Evolutionary conservation across 2,329 filamentous ascomycete genomes (phyloP), one percentile per base, ranked within the genome.

Genomic region (Huntiella abstrusa): DNA sequence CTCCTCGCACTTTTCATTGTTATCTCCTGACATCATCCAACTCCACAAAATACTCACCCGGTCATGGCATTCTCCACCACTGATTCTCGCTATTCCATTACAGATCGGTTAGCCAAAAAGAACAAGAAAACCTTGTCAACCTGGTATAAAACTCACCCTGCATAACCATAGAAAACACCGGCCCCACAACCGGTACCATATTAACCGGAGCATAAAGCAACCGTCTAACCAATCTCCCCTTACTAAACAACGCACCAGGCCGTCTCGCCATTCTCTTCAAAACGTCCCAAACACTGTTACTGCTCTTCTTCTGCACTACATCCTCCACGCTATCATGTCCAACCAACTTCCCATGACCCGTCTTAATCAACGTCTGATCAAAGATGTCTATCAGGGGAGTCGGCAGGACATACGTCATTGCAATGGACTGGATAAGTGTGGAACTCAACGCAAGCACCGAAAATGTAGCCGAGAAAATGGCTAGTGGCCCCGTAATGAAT

Each of bases 131-230:
- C 5, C n/a, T 41, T 17, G 17, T 19, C 1, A 19, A 19, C 17
- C 17, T 40, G 15, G 35, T 13, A 44, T 55, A 48, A 54, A 51
- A 49, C 13, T 39, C 60, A 60, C 80, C 81, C 60, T 94, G 85
- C 12, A 92, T 59, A 22, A 81, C 59, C 33, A 95, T 71, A 60
- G 93, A 45, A 10, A 45, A 33, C 4, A 15, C 41, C 8, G 48
- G 43, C 4, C 88, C 88, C 13, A 94, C 74, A 0, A 95, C 71
- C 0, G 88, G 88, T 45, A 96, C 86, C 58, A 94, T 86, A 64
- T 95, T 96, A 51, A 96, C 69, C 8, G 88, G 87, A 37, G 94
- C 68, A 58, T 92, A 91, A 64, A 95, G 73, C 52, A 93, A 58
- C 55, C 88, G 88, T 51, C 83, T 70, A 35, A 94, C 64, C 39